Conservation (phyloP, 2,329 filamentous ascomycete species). For the Arthrobotrys entomopaga region DNA sequence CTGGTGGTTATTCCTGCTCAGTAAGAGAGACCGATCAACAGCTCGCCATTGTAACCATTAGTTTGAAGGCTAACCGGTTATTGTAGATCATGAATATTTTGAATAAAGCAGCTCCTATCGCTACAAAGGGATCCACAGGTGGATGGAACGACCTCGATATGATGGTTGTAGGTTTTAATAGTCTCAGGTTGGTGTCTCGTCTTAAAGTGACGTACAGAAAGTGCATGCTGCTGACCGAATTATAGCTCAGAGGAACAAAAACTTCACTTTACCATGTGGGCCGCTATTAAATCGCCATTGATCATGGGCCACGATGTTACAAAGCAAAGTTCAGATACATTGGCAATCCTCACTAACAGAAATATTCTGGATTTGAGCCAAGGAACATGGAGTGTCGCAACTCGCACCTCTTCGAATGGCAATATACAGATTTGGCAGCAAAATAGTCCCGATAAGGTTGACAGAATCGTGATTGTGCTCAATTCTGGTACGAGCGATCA, state of each 20-base stretch:
- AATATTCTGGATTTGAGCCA: conserved; percentile 64
- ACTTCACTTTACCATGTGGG: conserved; percentile 65
- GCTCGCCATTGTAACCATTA: background rate
- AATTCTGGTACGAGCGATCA: conserved; percentile 27
- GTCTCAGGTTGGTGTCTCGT: conserved; percentile 54
- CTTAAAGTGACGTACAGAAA: background rate
- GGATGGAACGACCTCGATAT: conserved; percentile 61
- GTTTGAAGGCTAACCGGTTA: background rate
- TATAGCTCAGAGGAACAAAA: conserved; percentile 61
- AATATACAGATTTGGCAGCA: conserved; percentile 55
- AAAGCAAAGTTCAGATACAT: conserved; percentile 60
- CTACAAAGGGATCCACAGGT: conserved; percentile 24
- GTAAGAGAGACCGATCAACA: conserved; percentile 2
- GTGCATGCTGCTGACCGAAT: conserved; percentile 10
- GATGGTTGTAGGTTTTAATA: conserved; percentile 62
- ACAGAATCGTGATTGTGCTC: conserved; percentile 60
- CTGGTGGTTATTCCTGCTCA: conserved; percentile 28
- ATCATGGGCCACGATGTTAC: conserved; percentile 63
- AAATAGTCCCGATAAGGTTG: conserved; percentile 59
- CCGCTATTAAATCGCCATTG: conserved; percentile 64
- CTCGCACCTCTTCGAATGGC: conserved; percentile 36
- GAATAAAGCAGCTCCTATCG: conserved; percentile 31
- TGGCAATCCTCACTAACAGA: conserved; percentile 63
- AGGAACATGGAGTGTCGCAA: conserved; percentile 60
- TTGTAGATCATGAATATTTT: conserved; percentile 57